phyloP scores from a whole-genome alignment of 768 basidiomycete genomes.

The Leucosporidium scottii region DNA sequence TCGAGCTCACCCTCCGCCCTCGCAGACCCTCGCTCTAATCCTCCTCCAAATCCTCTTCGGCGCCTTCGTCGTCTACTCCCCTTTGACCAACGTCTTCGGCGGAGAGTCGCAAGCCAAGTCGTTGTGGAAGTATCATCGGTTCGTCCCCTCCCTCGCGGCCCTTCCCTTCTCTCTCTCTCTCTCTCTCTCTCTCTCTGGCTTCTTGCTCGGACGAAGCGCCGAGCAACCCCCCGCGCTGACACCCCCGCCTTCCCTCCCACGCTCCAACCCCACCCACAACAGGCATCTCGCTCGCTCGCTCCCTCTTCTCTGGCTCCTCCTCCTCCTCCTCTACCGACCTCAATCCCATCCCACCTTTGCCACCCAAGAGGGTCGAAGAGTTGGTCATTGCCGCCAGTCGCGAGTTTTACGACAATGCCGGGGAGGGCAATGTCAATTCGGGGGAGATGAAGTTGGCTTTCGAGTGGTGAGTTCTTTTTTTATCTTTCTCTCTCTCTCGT shows the following conservation, averaged over 20 bases:
- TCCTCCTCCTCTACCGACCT: conserved; percentile 40
- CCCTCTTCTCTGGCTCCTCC: conserved; percentile 49
- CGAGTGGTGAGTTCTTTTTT: conserved; percentile 61
- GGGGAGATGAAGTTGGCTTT: conserved; percentile 97
- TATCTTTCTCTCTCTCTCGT: not conserved
- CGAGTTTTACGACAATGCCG: conserved; percentile 93
- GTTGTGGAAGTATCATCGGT: conserved; percentile 35
- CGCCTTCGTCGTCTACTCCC: conserved; percentile 25
- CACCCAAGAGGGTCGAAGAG: conserved; percentile 52
- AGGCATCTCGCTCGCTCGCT: conserved; percentile 21
- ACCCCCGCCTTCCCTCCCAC: too few relatives aligned
- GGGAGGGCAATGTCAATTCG: conserved; percentile 78
- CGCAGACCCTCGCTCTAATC: conserved; percentile 19
- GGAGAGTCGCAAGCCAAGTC: conserved; percentile 19
- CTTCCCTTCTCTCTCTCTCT: not conserved
- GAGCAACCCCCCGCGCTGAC: too few relatives aligned
- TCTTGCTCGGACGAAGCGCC: too few relatives aligned
- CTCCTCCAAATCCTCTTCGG: conserved; percentile 22
- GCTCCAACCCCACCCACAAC: too few relatives aligned
- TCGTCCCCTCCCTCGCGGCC: not conserved
- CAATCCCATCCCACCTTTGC: conserved; percentile 45
- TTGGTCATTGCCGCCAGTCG: conserved; percentile 71
- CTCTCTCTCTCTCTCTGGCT: too few relatives aligned
- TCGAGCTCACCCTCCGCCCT: not conserved
- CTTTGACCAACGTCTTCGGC: conserved; percentile 19